These are phyloP conservation scores for Coprinopsis sp. DNA, from an alignment of 768 basidiomycete genomes.

Conservation along the genomic window DNA sequence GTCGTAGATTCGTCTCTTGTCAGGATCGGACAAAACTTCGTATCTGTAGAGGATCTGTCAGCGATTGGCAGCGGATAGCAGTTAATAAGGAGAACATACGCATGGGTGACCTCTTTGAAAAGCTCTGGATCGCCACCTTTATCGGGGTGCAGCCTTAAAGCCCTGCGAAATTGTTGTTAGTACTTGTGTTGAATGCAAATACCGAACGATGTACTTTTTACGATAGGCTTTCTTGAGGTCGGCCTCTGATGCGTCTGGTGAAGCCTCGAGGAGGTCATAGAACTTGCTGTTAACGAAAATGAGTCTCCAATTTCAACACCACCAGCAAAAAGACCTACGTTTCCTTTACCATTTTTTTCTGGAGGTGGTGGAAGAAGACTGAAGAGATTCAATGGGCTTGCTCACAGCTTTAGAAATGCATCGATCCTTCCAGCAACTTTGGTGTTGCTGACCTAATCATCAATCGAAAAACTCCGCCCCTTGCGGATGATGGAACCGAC, in stretches of 20 bases:
- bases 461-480: too few relatives aligned
- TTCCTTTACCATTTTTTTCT: slow-evolving; percentile 60
- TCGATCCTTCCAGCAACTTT: too few relatives aligned
- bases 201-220: slow-evolving; percentile 59
- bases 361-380: slow-evolving; percentile 17
- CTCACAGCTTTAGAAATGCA: slow-evolving; percentile 27
- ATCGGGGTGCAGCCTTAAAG: slow-evolving; percentile 82
- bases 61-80: not conserved
- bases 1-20: slow-evolving; percentile 82
- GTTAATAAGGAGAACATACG: slow-evolving; percentile 50
- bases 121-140: slow-evolving; percentile 95
- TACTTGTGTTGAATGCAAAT: slow-evolving; percentile 6
- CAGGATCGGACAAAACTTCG: slow-evolving; percentile 86
- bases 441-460: too few relatives aligned
- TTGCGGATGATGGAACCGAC: too few relatives aligned
- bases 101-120: slow-evolving; percentile 97
- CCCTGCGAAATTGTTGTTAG: slow-evolving; percentile 40
- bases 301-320: not conserved
- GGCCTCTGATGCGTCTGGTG: slow-evolving; percentile 69
- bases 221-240: slow-evolving; percentile 96
- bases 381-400: slow-evolving; percentile 16
- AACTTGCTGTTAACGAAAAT: slow-evolving; percentile 57
- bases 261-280: slow-evolving; percentile 89
- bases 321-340: slow-evolving; percentile 38
- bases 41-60: slow-evolving; percentile 48